Evolutionary conservation across 2,329 filamentous ascomycete genomes (phyloP).

Genomic region (Fusarium fujikuroi): DNA sequence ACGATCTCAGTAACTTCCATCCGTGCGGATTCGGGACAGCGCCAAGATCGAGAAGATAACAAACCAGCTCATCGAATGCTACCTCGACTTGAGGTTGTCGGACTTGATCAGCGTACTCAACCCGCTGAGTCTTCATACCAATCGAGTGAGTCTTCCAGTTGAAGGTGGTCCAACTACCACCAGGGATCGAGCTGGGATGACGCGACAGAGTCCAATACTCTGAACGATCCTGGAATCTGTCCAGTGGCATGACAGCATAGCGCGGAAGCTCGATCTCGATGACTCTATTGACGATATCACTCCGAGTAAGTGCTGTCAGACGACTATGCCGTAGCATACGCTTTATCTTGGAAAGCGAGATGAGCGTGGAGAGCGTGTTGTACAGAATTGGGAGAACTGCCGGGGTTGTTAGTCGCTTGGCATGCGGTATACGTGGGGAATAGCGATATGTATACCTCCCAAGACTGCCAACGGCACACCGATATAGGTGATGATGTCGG

Average conservation of each 20-base stretch:
- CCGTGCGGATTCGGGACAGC: constrained; percentile 69
- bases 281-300: constrained; percentile 72
- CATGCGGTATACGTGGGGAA: neutral
- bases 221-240: constrained; percentile 62
- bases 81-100: constrained; percentile 64
- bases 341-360: constrained; percentile 69
- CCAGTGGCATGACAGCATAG: constrained; percentile 70
- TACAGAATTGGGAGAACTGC: constrained; percentile 71
- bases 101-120: constrained; percentile 70
- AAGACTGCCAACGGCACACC: constrained; percentile 68
- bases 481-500: constrained; percentile 66
- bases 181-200: constrained; percentile 64
- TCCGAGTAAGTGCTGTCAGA: constrained; percentile 69
- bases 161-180: constrained; percentile 72
- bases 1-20: constrained; percentile 66
- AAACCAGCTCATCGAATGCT: constrained; percentile 68
- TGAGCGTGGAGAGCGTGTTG: constrained; percentile 69
- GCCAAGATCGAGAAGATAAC: constrained; percentile 71
- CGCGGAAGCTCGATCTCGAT: constrained; percentile 74
- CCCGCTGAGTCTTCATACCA: constrained; percentile 69
- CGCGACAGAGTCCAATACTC: constrained; percentile 69
- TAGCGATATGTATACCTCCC: constrained; percentile 47
- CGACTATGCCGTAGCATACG: constrained; percentile 66
- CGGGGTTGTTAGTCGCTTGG: neutral
- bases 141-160: constrained; percentile 73